Evolutionary conservation across 805 yeast genomes (phyloP).

Genomic region (Cyberlindnera petersonii): DNA sequence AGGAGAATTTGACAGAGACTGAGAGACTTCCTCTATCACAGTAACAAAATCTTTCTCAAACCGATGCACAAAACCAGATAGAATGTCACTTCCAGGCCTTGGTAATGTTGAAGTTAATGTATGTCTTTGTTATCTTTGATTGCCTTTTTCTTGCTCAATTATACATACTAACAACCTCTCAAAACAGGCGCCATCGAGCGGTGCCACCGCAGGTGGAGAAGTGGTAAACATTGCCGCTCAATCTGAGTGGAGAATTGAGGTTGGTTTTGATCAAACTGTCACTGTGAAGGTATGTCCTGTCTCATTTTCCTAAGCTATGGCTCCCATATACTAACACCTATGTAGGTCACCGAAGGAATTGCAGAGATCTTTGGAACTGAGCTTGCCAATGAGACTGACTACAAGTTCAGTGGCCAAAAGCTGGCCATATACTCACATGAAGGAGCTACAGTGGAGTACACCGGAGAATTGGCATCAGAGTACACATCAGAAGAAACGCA

Average conservation of each 20-base stretch:
- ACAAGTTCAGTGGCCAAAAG: constrained; percentile 51
- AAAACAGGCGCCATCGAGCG: constrained; percentile 2
- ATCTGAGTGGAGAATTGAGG: constrained; percentile 77
- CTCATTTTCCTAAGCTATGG: no score
- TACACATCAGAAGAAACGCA: constrained; percentile 71
- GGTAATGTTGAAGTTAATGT: constrained; percentile 4
- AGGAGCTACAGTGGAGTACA: constrained; percentile 52
- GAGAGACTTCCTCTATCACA: no score
- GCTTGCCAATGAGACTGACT: constrained; percentile 66
- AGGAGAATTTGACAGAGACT: no score
- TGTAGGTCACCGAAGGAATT: constrained; percentile 51
- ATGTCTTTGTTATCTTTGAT: constrained; percentile 3
- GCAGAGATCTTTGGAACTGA: constrained; percentile 95
- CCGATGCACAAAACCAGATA: background rate
- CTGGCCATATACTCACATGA: constrained; percentile 55
- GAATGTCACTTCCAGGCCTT: constrained; percentile 20
- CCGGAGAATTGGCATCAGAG: constrained; percentile 44
- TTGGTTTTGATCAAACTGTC: constrained; percentile 47
- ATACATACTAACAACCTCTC: background rate
- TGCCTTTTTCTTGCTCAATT: background rate
- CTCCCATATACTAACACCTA: background rate
- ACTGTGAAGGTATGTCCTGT: constrained; percentile 39
- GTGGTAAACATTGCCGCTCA: constrained; percentile 27
- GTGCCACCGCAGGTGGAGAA: constrained; percentile 8
- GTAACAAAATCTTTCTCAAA: no score